Evolutionary conservation across 768 basidiomycete species (phyloP), one percentile per base, ranked within the genome.

Genomic region (Aureoboletus auriporus): DNA sequence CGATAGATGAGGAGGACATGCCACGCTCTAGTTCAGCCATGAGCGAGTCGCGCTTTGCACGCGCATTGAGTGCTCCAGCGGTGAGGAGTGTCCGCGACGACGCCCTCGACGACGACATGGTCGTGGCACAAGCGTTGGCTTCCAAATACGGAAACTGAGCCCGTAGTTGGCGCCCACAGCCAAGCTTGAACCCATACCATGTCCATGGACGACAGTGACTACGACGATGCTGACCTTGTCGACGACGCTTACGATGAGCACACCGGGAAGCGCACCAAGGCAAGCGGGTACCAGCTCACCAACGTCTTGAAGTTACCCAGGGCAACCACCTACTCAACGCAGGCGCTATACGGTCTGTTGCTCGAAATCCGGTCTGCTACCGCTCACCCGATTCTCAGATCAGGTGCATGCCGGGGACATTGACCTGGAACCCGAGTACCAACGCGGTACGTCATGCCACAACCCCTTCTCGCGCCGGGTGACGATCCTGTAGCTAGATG

Each of bases 351-450:
- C 46, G 79, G 82, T 81, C 16, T 35, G 46, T 39, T 7, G 6
- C 13, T 12, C 39, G 11, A 9, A 12, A 20, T 13, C 5, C 26
- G 8, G 10, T n/a, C 5, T 38, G 4, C 6, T 7, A 8, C 16
- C 13, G 39, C 50, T 42, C 10, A 50, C 35, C 20, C 17, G 13
- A 8, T 20, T 28, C 35, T 34, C 55, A 87, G 86, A 86, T 45
- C 84, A 88, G 63, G 77, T 89, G 30, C 65, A 75, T 42, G 70
- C 66, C n/a, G 69, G 69, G 2, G 83, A 86, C 46, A 84, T 91
- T 43, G 71, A 86, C 57, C 66, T 89, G 8, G 80, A 88, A 37
- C 83, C 87, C 0, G 89, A 88, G 34, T 90, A 90, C 59, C 88
- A 90, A 59, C 78, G 87, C 60, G 87, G 84, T 82, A 45, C 13